phyloP scores from a whole-genome alignment of 768 basidiomycete genomes.

The Guyanaporus albipodus region DNA sequence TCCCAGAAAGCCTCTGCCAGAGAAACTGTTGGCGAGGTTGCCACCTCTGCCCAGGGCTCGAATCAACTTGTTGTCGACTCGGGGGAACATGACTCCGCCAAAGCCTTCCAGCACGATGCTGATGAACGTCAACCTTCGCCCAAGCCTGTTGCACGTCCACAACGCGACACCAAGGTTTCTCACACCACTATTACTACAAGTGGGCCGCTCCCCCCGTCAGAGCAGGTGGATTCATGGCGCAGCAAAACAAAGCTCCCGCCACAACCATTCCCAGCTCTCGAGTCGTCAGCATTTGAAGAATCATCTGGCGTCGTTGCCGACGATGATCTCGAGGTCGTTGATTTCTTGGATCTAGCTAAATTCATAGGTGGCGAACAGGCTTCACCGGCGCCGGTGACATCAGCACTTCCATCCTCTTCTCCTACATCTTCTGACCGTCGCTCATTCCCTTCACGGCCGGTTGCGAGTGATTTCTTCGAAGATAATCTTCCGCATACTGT shows the following conservation, averaged over 20 bases:
- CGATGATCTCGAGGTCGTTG: slow-evolving; percentile 74
- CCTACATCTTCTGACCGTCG: slow-evolving; percentile 16
- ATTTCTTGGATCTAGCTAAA: slow-evolving; percentile 73
- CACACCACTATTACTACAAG: slow-evolving; percentile 12
- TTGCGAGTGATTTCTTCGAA: slow-evolving; percentile 74
- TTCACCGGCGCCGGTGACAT: slow-evolving; percentile 2
- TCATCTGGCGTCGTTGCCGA: slow-evolving; percentile 42
- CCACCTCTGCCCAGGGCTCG: slow-evolving; percentile 25
- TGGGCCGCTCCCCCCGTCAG: slow-evolving; percentile 26
- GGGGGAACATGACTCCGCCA: slow-evolving; percentile 5
- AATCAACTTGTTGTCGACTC: slow-evolving; percentile 3
- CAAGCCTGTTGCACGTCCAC: slow-evolving; percentile 26
- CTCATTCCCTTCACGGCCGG: slow-evolving; percentile 42
- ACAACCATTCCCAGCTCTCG: slow-evolving; percentile 30
- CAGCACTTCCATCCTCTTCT: slow-evolving; percentile 20
- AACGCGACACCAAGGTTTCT: slow-evolving; percentile 11
- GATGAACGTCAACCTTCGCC: slow-evolving; percentile 35
- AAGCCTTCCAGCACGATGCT: slow-evolving; percentile 7
- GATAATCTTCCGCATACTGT: slow-evolving; percentile 36
- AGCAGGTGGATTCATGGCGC: slow-evolving; percentile 65
- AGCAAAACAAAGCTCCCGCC: slow-evolving; percentile 36
- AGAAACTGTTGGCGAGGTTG: slow-evolving; percentile 46
- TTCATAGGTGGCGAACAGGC: slow-evolving; percentile 47
- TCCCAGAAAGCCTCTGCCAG: slow-evolving; percentile 37
- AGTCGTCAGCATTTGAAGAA: slow-evolving; percentile 33